phyloP scores from a whole-genome alignment of 805 yeast genomes.

The Yamadazyma sp. region DNA sequence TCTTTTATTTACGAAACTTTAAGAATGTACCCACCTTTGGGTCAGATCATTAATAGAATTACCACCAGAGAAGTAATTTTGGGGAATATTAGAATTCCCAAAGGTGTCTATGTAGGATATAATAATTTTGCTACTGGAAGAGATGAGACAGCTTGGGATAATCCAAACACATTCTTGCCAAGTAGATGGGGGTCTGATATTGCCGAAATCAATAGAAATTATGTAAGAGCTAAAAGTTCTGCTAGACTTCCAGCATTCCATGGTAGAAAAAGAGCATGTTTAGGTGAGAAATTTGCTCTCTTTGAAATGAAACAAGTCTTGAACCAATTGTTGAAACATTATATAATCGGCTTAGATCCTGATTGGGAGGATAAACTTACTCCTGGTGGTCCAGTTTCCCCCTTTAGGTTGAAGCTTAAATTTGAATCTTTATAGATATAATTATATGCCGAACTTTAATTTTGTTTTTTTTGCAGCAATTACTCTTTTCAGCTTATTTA shows the following conservation, averaged over 20 bases:
- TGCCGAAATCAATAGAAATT: slow-evolving; percentile 36
- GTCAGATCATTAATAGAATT: slow-evolving; percentile 51
- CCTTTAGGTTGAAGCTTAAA: slow-evolving; percentile 29
- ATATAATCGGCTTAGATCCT: slow-evolving; percentile 34
- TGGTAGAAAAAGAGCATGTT: slow-evolving; percentile 58
- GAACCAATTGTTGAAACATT: slow-evolving; percentile 32
- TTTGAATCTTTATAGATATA: no score
- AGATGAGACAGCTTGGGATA: slow-evolving; percentile 39
- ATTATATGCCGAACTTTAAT: no score
- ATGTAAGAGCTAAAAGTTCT: slow-evolving; percentile 42
- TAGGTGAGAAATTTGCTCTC: slow-evolving; percentile 58
- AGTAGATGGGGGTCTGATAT: slow-evolving; percentile 49
- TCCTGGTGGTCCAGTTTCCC: slow-evolving; percentile 58
- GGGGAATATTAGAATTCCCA: slow-evolving; percentile 47
- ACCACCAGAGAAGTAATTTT: slow-evolving; percentile 36
- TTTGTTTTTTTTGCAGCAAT: no score
- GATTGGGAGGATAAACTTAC: slow-evolving; percentile 50
- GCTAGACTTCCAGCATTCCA: slow-evolving; percentile 52
- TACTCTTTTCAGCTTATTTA: no score
- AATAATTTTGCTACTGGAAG: slow-evolving; percentile 53
- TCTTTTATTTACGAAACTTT: slow-evolving; percentile 45
- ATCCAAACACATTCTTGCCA: slow-evolving; percentile 44
- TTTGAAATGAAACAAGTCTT: slow-evolving; percentile 41
- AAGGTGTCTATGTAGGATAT: slow-evolving; percentile 52
- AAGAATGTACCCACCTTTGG: slow-evolving; percentile 54